Conservation (phyloP, 2,329 filamentous ascomycete genomes). For the Albophoma yamanashiensis region DNA sequence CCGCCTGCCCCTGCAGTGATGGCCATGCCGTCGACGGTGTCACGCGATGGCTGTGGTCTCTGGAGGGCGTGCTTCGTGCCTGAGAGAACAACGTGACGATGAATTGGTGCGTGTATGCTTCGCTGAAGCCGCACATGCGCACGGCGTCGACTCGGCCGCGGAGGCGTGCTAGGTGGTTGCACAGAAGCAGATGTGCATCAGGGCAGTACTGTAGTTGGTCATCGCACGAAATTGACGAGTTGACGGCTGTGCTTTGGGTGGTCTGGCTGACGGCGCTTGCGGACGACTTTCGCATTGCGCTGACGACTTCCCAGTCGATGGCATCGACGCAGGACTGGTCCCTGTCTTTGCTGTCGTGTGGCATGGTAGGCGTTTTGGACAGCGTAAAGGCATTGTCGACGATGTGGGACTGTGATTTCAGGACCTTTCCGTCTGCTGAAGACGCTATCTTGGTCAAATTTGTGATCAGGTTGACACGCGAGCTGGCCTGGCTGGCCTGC, state of each 20-base stretch:
- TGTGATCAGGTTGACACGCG: not conserved
- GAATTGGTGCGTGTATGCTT: slow-evolving; percentile 17
- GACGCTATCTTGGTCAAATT: not conserved
- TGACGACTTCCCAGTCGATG: slow-evolving; percentile 1
- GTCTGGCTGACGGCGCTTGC: not conserved
- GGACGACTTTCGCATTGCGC: not conserved
- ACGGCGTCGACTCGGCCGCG: slow-evolving; percentile 17
- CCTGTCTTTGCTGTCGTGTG: not conserved
- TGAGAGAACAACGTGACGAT: slow-evolving; percentile 16
- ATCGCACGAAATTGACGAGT: not conserved
- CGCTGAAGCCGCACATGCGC: slow-evolving; percentile 25
- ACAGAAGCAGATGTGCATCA: slow-evolving; percentile 18
- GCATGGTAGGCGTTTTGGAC: not conserved
- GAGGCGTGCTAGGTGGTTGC: slow-evolving; percentile 18
- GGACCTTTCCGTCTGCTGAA: not conserved
- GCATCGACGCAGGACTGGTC: not conserved
- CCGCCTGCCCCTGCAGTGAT: slow-evolving; percentile 15
- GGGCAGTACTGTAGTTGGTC: slow-evolving; percentile 15
- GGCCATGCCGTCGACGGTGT: slow-evolving; percentile 21
- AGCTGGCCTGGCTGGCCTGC: not conserved
- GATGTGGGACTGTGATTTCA: not conserved
- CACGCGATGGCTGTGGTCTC: slow-evolving; percentile 14
- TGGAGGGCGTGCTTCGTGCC: not conserved
- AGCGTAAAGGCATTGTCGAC: not conserved
- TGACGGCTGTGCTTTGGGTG: not conserved